These are phyloP conservation scores for Puya raimondii DNA, from an alignment of 176 grass and related monocot genomes.

Conservation along the genomic window DNA sequence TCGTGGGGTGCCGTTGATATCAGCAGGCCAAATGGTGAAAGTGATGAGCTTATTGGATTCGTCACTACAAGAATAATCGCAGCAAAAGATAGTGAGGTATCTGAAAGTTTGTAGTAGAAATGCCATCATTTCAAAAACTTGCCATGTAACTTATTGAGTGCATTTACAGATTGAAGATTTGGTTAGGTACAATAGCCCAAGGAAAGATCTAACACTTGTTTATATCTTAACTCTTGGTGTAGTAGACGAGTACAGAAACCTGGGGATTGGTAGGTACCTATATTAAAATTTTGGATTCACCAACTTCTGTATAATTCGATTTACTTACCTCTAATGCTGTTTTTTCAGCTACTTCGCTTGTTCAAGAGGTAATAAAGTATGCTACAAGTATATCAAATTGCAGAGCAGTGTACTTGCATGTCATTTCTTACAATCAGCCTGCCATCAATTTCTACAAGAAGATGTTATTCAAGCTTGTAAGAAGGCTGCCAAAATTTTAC, in stretches of 20 bases:
- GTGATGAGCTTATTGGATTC: slow-evolving; percentile 82
- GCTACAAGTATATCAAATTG: slow-evolving; percentile 75
- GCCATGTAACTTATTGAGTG: slow-evolving; percentile 21
- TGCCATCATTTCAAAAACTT: not conserved
- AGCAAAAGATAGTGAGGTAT: slow-evolving; percentile 87
- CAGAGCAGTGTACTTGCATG: slow-evolving; percentile 94
- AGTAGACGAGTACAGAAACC: slow-evolving; percentile 73
- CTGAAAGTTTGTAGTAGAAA: not conserved
- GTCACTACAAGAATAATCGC: slow-evolving; percentile 71
- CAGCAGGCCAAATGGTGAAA: slow-evolving; percentile 53
- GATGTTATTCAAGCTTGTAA: slow-evolving; percentile 83
- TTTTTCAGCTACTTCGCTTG: slow-evolving; percentile 77
- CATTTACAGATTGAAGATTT: slow-evolving; percentile 78
- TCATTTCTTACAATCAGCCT: slow-evolving; percentile 94
- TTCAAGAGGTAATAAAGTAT: slow-evolving; percentile 92
- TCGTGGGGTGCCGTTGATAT: slow-evolving; percentile 91
- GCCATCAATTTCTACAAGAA: slow-evolving; percentile 98
- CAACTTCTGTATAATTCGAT: not conserved
- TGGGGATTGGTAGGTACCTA: slow-evolving; percentile 69
- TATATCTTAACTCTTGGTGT: slow-evolving; percentile 93
- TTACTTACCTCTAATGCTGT: slow-evolving; percentile 11
- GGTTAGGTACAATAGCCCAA: slow-evolving; percentile 61
- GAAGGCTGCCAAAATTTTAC: slow-evolving; percentile 82
- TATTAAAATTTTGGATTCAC: slow-evolving; percentile 10
- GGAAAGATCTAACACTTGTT: slow-evolving; percentile 65